A percentile compares a stretch with the other conserved stretches of the same genome.
phyloP scores from a whole-genome alignment of 192 early-diverging fungal species.

The Gaertneriomyces sp. region DNA sequence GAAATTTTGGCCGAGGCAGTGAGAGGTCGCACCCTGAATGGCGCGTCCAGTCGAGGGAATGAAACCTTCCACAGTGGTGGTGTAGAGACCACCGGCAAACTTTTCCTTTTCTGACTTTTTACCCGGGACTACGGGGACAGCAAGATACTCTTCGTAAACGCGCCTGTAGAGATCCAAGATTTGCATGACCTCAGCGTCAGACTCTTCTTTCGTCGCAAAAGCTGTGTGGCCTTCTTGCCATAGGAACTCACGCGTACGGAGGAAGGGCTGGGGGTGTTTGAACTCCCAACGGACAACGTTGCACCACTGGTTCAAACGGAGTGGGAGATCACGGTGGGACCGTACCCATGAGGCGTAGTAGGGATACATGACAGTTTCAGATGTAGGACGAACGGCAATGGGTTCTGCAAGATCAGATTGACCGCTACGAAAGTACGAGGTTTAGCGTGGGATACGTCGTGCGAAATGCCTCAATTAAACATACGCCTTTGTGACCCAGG shows the following conservation, averaged over 20 bases:
- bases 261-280: conserved; percentile 98
- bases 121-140: conserved; percentile 94
- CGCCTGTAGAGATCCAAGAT: conserved; percentile 94
- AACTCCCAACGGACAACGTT: conserved; percentile 99
- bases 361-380: conserved; percentile 99
- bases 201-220: conserved; percentile 83
- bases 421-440: conserved; percentile 45
- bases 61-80: conserved; percentile 97
- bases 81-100: conserved; percentile 97
- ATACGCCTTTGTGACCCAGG: conserved; percentile 95
- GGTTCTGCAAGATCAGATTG: conserved; percentile 87
- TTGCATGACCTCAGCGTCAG: conserved; percentile 79
- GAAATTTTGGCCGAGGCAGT: conserved; percentile 99
- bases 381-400: conserved; percentile 98
- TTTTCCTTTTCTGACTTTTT: conserved; percentile 99
- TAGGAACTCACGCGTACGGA: conserved; percentile 98
- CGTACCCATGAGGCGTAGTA: conserved; percentile 98
- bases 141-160: conserved; percentile 95
- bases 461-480: background rate
- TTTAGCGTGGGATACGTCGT: background rate
- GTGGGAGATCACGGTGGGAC: conserved; percentile 92
- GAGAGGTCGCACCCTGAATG: conserved; percentile 97
- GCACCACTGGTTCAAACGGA: conserved; percentile 99
- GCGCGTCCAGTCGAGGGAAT: conserved; percentile 95
- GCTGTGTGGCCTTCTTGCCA: conserved; percentile 99